These are phyloP conservation scores for Usnea hakonensis DNA, from an alignment of 495 filamentous ascomycete genomes.

Conservation along the genomic window DNA sequence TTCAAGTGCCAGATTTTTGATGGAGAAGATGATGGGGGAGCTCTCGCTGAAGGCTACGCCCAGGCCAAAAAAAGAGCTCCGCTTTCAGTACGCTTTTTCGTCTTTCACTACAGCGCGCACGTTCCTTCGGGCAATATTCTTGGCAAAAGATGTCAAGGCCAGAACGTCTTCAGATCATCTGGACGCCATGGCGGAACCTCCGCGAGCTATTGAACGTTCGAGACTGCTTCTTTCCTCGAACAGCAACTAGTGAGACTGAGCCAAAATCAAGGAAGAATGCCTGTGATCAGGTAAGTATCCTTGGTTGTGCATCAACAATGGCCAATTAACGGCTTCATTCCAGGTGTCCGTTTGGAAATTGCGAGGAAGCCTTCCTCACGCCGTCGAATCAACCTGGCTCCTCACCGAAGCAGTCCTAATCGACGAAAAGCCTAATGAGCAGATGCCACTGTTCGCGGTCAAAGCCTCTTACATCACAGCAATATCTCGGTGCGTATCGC, in stretches of 20 bases:
- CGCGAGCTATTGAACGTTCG: conserved; percentile 60
- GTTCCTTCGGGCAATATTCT: background rate
- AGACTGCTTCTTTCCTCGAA: conserved; percentile 53
- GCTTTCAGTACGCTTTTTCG: background rate
- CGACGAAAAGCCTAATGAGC: conserved; percentile 44
- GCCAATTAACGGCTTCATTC: background rate
- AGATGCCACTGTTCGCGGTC: conserved; percentile 39
- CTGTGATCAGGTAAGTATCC: conserved; percentile 38
- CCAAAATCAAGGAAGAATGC: conserved; percentile 37
- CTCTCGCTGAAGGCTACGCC: background rate
- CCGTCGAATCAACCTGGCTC: conserved; percentile 73
- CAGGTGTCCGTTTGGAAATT: conserved; percentile 51
- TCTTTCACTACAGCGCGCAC: background rate
- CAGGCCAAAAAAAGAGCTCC: background rate
- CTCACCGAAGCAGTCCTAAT: conserved; percentile 66
- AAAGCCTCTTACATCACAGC: conserved; percentile 51
- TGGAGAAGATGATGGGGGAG: background rate
- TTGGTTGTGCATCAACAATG: background rate
- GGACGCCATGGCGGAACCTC: conserved; percentile 70
- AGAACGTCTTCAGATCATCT: conserved; percentile 48
- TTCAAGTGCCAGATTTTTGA: background rate
- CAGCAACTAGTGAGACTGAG: conserved; percentile 26
- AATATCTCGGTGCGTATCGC: conserved; percentile 47
- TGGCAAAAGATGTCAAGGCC: background rate
- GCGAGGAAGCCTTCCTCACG: conserved; percentile 69